Evolutionary conservation across 306 rosid genomes (phyloP), one percentile per base, ranked within the genome.

Genomic region (Luffa acutangula): DNA sequence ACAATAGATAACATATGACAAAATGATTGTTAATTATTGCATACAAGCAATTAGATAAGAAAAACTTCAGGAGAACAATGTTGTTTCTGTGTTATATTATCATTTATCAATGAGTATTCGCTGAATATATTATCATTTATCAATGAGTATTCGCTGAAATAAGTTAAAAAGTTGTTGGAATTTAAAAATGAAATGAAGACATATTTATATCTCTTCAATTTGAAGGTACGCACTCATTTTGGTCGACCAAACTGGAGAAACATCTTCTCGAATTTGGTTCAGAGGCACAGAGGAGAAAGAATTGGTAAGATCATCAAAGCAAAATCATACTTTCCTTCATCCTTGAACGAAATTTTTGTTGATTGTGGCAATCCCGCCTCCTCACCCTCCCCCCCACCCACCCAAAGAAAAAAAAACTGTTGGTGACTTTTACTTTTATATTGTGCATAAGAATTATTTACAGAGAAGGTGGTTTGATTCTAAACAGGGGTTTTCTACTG

Each of bases 401-500:
- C 17, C 64, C 10, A 34, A n/a, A 1, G 3, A 6, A 58, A 58
- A 58, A 58, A 58, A 4, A 58, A 21, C 8, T 18, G 46, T 7
- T 14, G 56, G 21, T 34, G 49, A 56, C 6, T n/a, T 49, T 43
- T 5, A 25, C 20, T 53, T 53, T 17, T 53, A 18, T 3, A 5
- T 80, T 69, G 4, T 31, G 77, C 14, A n/a, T 58, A 82, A 72
- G 82, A 45, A 76, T 33, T 51, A 51, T 31, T 41, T 43, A 64
- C 66, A 21, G 69, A 37, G 75, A 63, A 63, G 70, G 9, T 34
- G 75, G 59, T 43, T 80, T 88, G 80, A 65, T 72, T 80, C 15
- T 14, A 67, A 48, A 74, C 89, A 94, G 96, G 98, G 76, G 94
- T 94, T 78, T 94, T 94, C 90, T 90, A 90, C 41, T 90, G 98